phyloP scores from a whole-genome alignment of 2,329 filamentous ascomycete genomes.

The Penicillium decumbens region DNA sequence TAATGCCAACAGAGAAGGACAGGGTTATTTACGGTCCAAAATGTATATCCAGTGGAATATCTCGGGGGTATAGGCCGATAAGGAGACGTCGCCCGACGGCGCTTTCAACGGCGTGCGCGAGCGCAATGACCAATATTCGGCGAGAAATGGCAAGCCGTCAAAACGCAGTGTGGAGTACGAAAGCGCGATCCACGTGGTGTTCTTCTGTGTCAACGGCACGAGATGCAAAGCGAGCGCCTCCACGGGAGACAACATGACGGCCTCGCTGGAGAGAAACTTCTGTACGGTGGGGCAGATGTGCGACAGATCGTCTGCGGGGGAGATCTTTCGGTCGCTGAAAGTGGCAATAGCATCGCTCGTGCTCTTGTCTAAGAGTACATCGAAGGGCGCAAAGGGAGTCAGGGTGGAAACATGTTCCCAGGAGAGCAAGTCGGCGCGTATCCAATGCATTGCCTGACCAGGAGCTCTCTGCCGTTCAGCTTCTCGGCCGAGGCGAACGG shows the following conservation, averaged over 20 bases:
- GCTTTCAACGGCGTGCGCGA: conserved; percentile 31
- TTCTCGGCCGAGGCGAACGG: conserved; percentile 32
- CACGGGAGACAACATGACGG: conserved; percentile 27
- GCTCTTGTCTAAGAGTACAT: conserved; percentile 36
- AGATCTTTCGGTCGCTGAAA: conserved; percentile 15
- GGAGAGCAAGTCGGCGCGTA: conserved; percentile 28
- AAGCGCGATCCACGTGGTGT: conserved; percentile 29
- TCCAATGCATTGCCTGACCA: conserved; percentile 31
- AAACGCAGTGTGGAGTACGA: conserved; percentile 36
- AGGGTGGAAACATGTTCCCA: conserved; percentile 30
- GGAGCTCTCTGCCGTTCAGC: conserved; percentile 18
- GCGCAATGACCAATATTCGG: conserved; percentile 26
- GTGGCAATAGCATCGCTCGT: conserved; percentile 39
- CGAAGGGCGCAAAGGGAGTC: conserved; percentile 27
- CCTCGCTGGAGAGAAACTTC: conserved; percentile 9
- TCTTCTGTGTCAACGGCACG: conserved; percentile 25
- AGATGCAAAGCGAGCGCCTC: conserved; percentile 35
- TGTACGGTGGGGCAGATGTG: conserved; percentile 22
- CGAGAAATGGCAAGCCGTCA: conserved; percentile 24
- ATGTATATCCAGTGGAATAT: conserved; percentile 38
- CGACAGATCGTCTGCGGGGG: conserved; percentile 5
- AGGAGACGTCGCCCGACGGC: conserved; percentile 27
- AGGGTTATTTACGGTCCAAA: conserved; percentile 24
- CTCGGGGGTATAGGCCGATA: conserved; percentile 28
- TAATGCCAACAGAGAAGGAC: neutral